These are phyloP conservation scores for Gnomoniopsis smithogilvyi DNA, from an alignment of 2,329 filamentous ascomycete species.

Conservation along the genomic window DNA sequence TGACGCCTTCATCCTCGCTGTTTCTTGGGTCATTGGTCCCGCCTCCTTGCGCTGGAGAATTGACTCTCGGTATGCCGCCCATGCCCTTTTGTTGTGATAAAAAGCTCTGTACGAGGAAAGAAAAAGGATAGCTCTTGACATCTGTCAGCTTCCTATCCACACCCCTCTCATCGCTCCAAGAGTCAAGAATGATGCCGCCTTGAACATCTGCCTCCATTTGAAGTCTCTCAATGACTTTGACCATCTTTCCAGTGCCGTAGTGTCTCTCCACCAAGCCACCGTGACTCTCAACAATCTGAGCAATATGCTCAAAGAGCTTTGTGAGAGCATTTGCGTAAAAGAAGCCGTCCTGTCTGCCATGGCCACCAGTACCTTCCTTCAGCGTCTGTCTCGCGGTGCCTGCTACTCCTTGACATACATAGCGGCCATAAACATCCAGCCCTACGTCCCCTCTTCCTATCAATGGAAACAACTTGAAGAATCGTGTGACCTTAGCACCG, in stretches of 20 bases:
- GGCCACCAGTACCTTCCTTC: conserved; percentile 57
- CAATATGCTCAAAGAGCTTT: conserved; percentile 94
- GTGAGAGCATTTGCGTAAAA: conserved; percentile 92
- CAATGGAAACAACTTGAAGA: conserved; percentile 96
- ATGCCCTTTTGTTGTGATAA: conserved; percentile 65
- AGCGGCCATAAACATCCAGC: conserved; percentile 89
- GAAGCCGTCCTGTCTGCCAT: conserved; percentile 68
- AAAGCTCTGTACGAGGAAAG: conserved; percentile 94
- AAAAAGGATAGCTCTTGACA: conserved; percentile 96
- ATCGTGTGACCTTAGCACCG: conserved; percentile 83
- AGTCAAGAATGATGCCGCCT: conserved; percentile 91
- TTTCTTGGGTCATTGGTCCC: conserved; percentile 46
- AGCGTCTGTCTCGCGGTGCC: conserved; percentile 77
- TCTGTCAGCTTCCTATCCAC: conserved; percentile 88
- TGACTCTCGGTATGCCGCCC: conserved; percentile 62
- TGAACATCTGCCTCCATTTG: conserved; percentile 96
- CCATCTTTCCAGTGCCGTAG: conserved; percentile 91
- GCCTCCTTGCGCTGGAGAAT: conserved; percentile 66
- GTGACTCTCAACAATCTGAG: conserved; percentile 91
- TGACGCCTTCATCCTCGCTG: conserved; percentile 87
- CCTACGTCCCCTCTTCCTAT: conserved; percentile 88
- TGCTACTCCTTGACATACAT: conserved; percentile 94
- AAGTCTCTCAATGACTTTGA: conserved; percentile 84
- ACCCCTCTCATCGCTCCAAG: conserved; percentile 85
- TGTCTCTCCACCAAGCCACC: conserved; percentile 88